These are phyloP conservation scores for Tillandsia fasciculata DNA, from an alignment of 176 grass and related monocot species.

Conservation along the genomic window DNA sequence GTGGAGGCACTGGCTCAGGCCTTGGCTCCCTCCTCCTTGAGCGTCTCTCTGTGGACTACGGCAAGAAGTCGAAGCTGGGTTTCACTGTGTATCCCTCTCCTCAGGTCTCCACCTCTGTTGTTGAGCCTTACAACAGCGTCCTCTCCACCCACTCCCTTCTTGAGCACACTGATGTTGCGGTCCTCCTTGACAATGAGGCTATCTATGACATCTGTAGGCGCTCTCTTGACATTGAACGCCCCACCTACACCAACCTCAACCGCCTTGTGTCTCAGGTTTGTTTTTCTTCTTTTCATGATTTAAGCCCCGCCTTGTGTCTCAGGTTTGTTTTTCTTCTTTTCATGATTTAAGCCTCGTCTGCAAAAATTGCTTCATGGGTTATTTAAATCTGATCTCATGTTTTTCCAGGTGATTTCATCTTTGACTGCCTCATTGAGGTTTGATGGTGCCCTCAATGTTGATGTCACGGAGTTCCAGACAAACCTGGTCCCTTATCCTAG, in stretches of 20 bases:
- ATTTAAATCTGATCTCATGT: not conserved
- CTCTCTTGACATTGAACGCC: not conserved
- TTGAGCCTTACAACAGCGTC: conserved; percentile 42
- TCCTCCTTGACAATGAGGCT: conserved; percentile 35
- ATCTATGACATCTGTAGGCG: conserved; percentile 34
- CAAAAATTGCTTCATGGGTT: not conserved
- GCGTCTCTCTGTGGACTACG: conserved; percentile 5
- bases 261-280: not conserved
- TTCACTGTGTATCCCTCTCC: conserved; percentile 8
- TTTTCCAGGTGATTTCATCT: conserved; percentile 1
- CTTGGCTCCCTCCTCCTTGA: conserved; percentile 5
- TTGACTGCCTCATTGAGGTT: conserved; percentile 16
- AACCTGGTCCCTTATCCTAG: conserved; percentile 20
- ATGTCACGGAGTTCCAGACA: conserved; percentile 21
- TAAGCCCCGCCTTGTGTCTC: not conserved
- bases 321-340: not conserved
- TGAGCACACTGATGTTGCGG: conserved; percentile 37
- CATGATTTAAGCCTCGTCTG: not conserved
- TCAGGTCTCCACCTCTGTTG: conserved; percentile 23
- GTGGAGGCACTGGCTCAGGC: conserved; percentile 9
- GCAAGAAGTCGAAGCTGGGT: conserved; percentile 10
- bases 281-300: not conserved
- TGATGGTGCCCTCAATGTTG: conserved; percentile 19
- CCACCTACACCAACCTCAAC: conserved; percentile 1
- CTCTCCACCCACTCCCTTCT: conserved; percentile 38